These are phyloP conservation scores for Talaromyces stipitatus DNA, from an alignment of 495 filamentous ascomycete species.

Conservation along the genomic window DNA sequence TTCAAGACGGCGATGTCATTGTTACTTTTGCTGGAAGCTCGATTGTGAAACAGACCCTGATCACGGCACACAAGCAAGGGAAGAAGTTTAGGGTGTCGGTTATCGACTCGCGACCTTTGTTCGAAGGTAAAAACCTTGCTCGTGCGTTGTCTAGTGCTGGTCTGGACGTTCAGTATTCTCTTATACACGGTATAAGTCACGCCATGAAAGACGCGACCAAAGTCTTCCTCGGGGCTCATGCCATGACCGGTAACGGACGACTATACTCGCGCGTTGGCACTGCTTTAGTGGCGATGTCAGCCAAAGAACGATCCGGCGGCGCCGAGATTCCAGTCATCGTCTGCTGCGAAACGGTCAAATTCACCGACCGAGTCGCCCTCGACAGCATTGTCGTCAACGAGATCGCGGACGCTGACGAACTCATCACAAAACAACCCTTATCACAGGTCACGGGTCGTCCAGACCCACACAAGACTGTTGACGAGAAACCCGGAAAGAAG, in stretches of 20 bases:
- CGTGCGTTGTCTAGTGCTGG: conserved; percentile 58
- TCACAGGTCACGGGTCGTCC: conserved; percentile 32
- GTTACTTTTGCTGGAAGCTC: conserved; percentile 86
- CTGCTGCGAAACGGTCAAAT: conserved; percentile 92
- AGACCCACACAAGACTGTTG: conserved; percentile 18
- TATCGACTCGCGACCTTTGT: conserved; percentile 72
- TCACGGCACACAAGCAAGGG: conserved; percentile 59
- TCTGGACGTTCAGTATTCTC: conserved; percentile 70
- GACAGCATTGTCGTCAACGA: conserved; percentile 93
- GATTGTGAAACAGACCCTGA: conserved; percentile 72
- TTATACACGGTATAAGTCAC: conserved; percentile 65
- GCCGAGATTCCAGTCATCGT: conserved; percentile 73
- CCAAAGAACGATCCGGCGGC: conserved; percentile 53
- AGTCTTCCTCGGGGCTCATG: conserved; percentile 81
- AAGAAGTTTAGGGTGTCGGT: conserved; percentile 77
- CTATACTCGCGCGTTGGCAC: conserved; percentile 85
- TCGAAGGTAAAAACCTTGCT: conserved; percentile 73
- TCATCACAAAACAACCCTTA: conserved; percentile 30
- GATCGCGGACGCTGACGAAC: conserved; percentile 63
- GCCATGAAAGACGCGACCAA: conserved; percentile 67
- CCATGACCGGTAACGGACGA: conserved; percentile 83
- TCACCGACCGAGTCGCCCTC: conserved; percentile 81
- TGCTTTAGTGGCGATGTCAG: conserved; percentile 80
- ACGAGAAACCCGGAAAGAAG: conserved; percentile 22
- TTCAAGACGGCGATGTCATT: conserved; percentile 72